Base-by-base conservation (phyloP, 805 yeast genomes). In the Phaffomyces antillensis region DNA sequence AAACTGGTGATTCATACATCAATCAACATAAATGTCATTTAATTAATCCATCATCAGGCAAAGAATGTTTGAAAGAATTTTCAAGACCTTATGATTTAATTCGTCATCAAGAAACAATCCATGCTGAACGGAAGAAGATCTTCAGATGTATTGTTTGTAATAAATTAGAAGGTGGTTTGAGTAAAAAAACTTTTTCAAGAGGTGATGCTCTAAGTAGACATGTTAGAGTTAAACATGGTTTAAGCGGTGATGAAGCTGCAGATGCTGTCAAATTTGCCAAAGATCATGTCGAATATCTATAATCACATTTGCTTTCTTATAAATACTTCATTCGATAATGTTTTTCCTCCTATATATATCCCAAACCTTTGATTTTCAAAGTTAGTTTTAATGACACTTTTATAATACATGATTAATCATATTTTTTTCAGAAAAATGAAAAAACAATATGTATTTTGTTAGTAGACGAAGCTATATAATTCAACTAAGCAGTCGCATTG, bases 51-150 rank as follows among this genome's bases (percentile, higher is more conserved):
- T 60, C 75, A 25, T 77, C 86, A 0, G 81, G 84, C 16, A 60
- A 69, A 49, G 76, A 78, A 23, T 87, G 96, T 64, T 67, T 74
- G 53, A 86, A 86, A 65, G 80, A 81, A 57, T 91, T 91, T 60
- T 88, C 97, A 16, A 77, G 99, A 59, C 95, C 96, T 17, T 91
- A 91, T 61, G 99, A 91, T 68, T 72, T 91, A 58, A 84, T 90
- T 24, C 78, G 99, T 56, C 99, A 91, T 64, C 96, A 91, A 64
- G 96, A 91, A 58, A 93, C 98, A 0, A 90, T 91, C 44, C 99
- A 91, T 63, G 93, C 97, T 1, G 74, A 85, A 40, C 84, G 83
- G 61, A 84, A 91, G 65, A 85, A 85, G 56, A 79, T 84, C 40
- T 93, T 82, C 70, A 81, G 85, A 60, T 91, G 99, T 64, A 81